phyloP scores from a whole-genome alignment of 495 filamentous ascomycete species.

The Ascodesmis nigricans region DNA sequence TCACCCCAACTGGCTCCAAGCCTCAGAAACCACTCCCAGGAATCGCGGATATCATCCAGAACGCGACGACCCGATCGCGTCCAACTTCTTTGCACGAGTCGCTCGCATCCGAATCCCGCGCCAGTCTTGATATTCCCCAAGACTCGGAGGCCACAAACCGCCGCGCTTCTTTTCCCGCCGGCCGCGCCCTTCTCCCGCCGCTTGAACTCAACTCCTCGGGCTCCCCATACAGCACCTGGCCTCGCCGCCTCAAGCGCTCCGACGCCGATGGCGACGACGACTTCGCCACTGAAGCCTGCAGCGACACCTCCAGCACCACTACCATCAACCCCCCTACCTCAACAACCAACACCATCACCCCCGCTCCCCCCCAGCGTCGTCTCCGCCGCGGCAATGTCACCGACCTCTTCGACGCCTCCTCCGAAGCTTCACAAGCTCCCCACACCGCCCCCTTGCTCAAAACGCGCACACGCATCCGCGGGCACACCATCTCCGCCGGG shows the following conservation, averaged over 20 bases:
- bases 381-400: constrained; percentile 14
- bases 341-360: constrained; percentile 10
- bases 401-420: constrained; percentile 13
- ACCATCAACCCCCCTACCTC: no score
- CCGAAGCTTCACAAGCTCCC: background rate
- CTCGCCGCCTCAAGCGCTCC: constrained; percentile 18
- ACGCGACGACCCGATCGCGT: no score
- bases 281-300: no score
- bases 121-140: no score
- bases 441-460: constrained; percentile 2
- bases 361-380: constrained; percentile 9
- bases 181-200: constrained; percentile 13
- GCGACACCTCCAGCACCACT: no score
- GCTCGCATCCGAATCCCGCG: no score
- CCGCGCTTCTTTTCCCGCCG: background rate
- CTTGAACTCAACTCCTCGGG: constrained; percentile 16
- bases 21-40: no score
- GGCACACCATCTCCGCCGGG: constrained; percentile 17
- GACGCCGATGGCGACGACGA: constrained; percentile 11
- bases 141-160: no score
- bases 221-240: constrained; percentile 20
- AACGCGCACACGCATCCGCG: constrained; percentile 9
- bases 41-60: no score
- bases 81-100: no score
- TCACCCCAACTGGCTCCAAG: no score